Conservation (phyloP, 345 rosid genomes). For the Viola odorata region DNA sequence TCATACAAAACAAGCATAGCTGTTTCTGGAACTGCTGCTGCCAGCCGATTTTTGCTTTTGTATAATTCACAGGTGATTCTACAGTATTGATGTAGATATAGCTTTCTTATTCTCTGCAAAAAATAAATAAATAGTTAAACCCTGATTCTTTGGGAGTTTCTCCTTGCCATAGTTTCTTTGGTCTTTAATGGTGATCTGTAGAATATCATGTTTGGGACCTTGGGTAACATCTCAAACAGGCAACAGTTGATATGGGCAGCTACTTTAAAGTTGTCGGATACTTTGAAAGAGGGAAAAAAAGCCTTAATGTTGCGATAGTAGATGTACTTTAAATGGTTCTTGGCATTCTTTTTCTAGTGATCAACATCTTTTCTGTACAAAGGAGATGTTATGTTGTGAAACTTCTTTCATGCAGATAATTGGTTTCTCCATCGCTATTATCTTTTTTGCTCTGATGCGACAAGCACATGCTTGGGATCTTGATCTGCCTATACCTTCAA, state of each 20-base stretch:
- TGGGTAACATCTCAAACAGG: no score
- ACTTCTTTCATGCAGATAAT: slow-evolving; percentile 47
- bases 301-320: no score
- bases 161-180: no score
- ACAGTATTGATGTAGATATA: not conserved
- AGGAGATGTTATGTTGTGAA: slow-evolving; percentile 8
- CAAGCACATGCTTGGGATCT: slow-evolving; percentile 75
- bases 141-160: no score
- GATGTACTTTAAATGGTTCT: no score
- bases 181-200: no score
- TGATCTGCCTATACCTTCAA: slow-evolving; percentile 59
- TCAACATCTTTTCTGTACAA: not conserved
- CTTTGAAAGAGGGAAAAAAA: no score
- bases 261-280: no score
- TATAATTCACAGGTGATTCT: slow-evolving; percentile 62
- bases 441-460: slow-evolving; percentile 75
- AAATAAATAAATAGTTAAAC: no score
- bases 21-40: slow-evolving; percentile 64
- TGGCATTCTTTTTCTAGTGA: not conserved
- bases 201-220: no score
- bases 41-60: slow-evolving; percentile 72
- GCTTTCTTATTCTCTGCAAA: not conserved
- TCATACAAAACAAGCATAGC: slow-evolving; percentile 59
- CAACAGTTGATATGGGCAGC: no score
- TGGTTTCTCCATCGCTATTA: slow-evolving; percentile 50